Evolutionary conservation across 805 yeast species (phyloP).

Genomic region (Candida endomychidarum): DNA sequence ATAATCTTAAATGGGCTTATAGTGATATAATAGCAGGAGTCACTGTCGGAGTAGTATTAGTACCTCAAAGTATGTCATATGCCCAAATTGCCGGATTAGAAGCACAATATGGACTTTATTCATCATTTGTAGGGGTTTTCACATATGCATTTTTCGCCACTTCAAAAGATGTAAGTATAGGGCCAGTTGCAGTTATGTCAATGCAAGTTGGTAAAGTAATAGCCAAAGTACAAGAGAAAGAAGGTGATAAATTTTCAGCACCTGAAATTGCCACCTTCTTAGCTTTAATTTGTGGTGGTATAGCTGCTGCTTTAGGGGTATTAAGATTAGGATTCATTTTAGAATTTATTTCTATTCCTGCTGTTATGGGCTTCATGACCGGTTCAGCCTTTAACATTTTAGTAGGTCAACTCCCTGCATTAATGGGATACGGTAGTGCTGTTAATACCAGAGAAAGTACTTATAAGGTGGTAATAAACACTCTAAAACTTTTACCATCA

Average conservation of each 20-base stretch:
- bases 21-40: slow-evolving; percentile 89
- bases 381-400: slow-evolving; percentile 88
- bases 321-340: slow-evolving; percentile 83
- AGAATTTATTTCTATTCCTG: slow-evolving; percentile 87
- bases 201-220: slow-evolving; percentile 79
- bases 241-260: slow-evolving; percentile 48
- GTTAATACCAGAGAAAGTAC: slow-evolving; percentile 76
- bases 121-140: slow-evolving; percentile 88
- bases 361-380: slow-evolving; percentile 91
- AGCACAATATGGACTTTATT: slow-evolving; percentile 85
- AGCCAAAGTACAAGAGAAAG: slow-evolving; percentile 50
- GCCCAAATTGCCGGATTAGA: slow-evolving; percentile 81
- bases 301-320: slow-evolving; percentile 79
- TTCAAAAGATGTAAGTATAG: slow-evolving; percentile 91
- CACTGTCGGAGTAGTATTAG: slow-evolving; percentile 89
- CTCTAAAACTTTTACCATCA: slow-evolving; percentile 68
- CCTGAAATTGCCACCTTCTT: slow-evolving; percentile 79
- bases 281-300: slow-evolving; percentile 80
- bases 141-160: slow-evolving; percentile 91
- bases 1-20: slow-evolving; percentile 75
- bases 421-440: slow-evolving; percentile 68
- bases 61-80: slow-evolving; percentile 95
- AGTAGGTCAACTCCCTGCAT: slow-evolving; percentile 81
- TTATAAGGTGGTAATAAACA: slow-evolving; percentile 65
- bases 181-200: slow-evolving; percentile 97